phyloP scores from a whole-genome alignment of 768 basidiomycete species.

The Leccinellum rugosiceps region DNA sequence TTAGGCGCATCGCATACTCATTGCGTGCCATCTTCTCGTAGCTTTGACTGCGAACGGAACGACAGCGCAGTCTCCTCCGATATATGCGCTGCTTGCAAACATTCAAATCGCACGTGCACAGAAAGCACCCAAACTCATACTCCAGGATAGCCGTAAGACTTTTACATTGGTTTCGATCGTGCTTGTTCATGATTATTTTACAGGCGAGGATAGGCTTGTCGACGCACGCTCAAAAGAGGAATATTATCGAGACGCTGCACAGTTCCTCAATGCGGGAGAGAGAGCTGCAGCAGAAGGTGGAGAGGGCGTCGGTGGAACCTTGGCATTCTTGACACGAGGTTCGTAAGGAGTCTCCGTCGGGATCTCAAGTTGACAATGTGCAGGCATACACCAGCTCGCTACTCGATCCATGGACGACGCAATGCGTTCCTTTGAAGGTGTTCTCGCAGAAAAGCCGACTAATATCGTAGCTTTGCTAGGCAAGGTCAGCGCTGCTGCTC shows the following conservation, averaged over 20 bases:
- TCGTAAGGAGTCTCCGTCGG: slow-evolving; percentile 11
- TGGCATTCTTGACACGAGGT: slow-evolving; percentile 69
- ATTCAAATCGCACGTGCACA: slow-evolving; percentile 78
- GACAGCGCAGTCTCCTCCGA: slow-evolving; percentile 56
- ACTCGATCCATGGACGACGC: slow-evolving; percentile 82
- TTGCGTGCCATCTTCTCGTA: slow-evolving; percentile 18
- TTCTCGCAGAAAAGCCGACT: slow-evolving; percentile 73
- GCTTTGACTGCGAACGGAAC: slow-evolving; percentile 52
- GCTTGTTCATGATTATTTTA: not conserved
- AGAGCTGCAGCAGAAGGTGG: slow-evolving; percentile 55
- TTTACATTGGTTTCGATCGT: not conserved
- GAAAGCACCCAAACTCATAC: slow-evolving; percentile 76
- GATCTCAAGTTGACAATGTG: not conserved
- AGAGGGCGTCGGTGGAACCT: slow-evolving; percentile 51
- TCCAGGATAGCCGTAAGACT: slow-evolving; percentile 68
- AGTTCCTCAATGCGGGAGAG: slow-evolving; percentile 60
- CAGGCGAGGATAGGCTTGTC: slow-evolving; percentile 64
- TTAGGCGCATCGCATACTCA: not conserved
- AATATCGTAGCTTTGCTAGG: slow-evolving; percentile 87
- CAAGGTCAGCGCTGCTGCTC: slow-evolving; percentile 48
- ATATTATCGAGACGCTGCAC: slow-evolving; percentile 66
- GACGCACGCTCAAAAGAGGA: slow-evolving; percentile 63
- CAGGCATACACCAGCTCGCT: slow-evolving; percentile 82
- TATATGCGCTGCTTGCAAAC: slow-evolving; percentile 83
- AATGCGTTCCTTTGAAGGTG: slow-evolving; percentile 73